Evolutionary conservation across 495 filamentous ascomycete species (phyloP).

Genomic region (Penicillium simplicissimum): DNA sequence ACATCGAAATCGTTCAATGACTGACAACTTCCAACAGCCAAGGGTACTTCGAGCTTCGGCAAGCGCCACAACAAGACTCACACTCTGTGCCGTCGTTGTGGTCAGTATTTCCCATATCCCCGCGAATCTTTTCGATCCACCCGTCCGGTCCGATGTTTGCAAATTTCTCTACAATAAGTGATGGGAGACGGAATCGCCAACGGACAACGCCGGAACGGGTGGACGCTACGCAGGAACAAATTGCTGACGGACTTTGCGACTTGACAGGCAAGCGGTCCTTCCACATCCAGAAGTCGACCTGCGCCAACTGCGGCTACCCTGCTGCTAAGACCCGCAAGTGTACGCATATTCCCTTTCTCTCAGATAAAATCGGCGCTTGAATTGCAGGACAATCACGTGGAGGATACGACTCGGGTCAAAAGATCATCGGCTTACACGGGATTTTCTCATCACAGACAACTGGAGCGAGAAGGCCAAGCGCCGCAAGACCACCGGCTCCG

Average conservation of each 20-base stretch:
- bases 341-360: constrained; percentile 60
- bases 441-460: constrained; percentile 68
- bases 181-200: constrained; percentile 22
- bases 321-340: constrained; percentile 96
- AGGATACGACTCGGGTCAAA: constrained; percentile 6
- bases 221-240: constrained; percentile 10
- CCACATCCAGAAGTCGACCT: constrained; percentile 99
- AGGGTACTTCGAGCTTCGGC: constrained; percentile 97
- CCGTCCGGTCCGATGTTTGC: constrained; percentile 24
- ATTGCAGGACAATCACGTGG: constrained; percentile 14
- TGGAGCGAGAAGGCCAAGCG: constrained; percentile 99
- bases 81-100: constrained; percentile 98
- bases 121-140: constrained; percentile 20
- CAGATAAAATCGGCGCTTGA: constrained; percentile 11
- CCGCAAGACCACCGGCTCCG: constrained; percentile 97
- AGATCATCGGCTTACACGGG: constrained; percentile 35
- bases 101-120: constrained; percentile 59
- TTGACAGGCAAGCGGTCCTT: constrained; percentile 83
- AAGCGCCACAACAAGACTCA: constrained; percentile 99
- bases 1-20: constrained; percentile 33
- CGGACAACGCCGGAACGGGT: constrained; percentile 17
- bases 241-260: constrained; percentile 36
- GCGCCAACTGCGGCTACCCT: constrained; percentile 96
- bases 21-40: constrained; percentile 60
- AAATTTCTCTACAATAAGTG: constrained; percentile 26